Evolutionary conservation across 805 yeast species (phyloP).

Genomic region (Saccharomycopsis oosterbeekiorum): DNA sequence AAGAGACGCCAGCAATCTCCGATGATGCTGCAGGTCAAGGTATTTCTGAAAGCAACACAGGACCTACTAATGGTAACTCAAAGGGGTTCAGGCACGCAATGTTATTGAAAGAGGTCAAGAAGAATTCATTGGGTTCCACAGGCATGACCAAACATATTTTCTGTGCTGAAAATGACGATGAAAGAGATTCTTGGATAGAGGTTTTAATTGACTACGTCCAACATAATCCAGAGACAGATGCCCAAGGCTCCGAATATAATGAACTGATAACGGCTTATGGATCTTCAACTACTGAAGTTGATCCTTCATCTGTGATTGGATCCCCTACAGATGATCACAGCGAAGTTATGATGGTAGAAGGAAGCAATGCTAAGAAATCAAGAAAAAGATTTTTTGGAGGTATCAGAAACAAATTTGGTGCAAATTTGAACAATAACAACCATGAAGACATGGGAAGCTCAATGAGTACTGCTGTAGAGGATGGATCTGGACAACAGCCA

Average conservation of each 20-base stretch:
- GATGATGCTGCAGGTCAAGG: conserved; percentile 31
- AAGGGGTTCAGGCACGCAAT: conserved; percentile 53
- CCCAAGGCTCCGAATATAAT: conserved; percentile 8
- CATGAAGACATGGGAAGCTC: background rate
- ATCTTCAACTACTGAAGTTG: conserved; percentile 3
- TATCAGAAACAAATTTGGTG: conserved; percentile 16
- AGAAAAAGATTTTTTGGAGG: conserved; percentile 18
- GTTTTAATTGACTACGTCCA: conserved; percentile 28
- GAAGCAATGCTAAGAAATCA: conserved; percentile 10
- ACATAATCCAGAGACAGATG: background rate
- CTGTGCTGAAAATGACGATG: conserved; percentile 72
- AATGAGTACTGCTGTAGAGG: background rate
- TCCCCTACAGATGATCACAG: conserved; percentile 9
- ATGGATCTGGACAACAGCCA: background rate
- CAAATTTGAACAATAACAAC: background rate
- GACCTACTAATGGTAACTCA: conserved; percentile 21
- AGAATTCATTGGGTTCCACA: conserved; percentile 20
- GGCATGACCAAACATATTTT: conserved; percentile 46
- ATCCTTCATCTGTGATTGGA: conserved; percentile 4
- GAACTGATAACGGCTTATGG: conserved; percentile 1
- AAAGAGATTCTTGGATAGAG: conserved; percentile 65
- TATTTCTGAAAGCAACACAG: conserved; percentile 21
- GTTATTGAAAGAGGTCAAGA: conserved; percentile 39
- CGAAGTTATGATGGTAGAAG: conserved; percentile 18
- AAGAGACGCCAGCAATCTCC: conserved; percentile 24